Evolutionary conservation across 2,329 filamentous ascomycete species (phyloP), one percentile per base, ranked within the genome.

Genomic region (Byssoonygena ceratinophila): DNA sequence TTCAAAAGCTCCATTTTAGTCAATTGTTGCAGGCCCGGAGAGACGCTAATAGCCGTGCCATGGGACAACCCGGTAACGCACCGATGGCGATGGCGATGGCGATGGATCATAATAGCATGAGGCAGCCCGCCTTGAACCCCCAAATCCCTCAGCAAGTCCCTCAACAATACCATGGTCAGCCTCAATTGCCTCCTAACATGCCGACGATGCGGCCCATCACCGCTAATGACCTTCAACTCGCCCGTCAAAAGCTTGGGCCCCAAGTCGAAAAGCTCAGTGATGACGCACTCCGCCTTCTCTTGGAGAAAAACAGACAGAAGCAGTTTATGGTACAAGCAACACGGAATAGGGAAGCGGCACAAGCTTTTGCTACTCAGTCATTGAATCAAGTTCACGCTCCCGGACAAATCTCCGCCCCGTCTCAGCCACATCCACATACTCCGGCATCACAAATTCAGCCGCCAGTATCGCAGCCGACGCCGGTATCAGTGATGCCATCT

Each of bases 1-100:
- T 72, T 14, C 71, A 74, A 54, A 68, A 63, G 44, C 59, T 74
- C 34, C 74, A 77, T 55, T 71, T 74, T 54, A 66, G 64, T 27
- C 49, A 53, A 22, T 68, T 61, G 58, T 61, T 63, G 57, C 60
- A 53, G 23, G 53, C 57, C 20, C 63, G 67, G 41, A 59, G 59
- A 12, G 63, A 66, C 52, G 58, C 60, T 29, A 55, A 51, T 31
- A 60, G 55, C 46, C 61, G 59, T 40, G 44, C 51, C 27, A 62
- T 62, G 20, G 61, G 60, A 36, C 58, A 58, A 45, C 59, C 55
- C 12, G 64, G 64, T 47, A 54, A 48, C 18, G 52, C 59, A 22
- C 57, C 53, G 54, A 41, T 54, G 32, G 58, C 58, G 46, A 60
- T 63, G 51, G 59, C 53, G 54, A 41, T 54, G 32, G 58, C 58